phyloP scores from a whole-genome alignment of 2,329 filamentous ascomycete species.

The Talaromyces sp. region DNA sequence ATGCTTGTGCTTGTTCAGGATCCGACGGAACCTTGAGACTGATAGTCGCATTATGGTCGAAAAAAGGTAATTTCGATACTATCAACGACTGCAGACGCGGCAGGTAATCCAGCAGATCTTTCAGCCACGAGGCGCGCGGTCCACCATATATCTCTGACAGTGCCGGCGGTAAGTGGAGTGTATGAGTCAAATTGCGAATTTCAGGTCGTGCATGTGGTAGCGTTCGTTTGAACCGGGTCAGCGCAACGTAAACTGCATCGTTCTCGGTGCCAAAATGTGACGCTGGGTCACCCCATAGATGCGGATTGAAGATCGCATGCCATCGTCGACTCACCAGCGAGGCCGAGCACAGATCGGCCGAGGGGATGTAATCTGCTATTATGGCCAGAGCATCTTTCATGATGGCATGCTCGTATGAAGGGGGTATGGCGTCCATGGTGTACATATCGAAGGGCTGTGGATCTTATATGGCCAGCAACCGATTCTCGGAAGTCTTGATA shows the following conservation, averaged over 20 bases:
- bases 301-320: conserved; percentile 58
- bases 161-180: conserved; percentile 60
- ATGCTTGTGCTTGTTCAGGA: conserved; percentile 12
- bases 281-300: conserved; percentile 62
- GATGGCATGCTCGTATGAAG: conserved; percentile 60
- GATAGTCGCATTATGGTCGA: conserved; percentile 59
- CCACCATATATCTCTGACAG: conserved; percentile 62
- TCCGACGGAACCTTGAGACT: conserved; percentile 43
- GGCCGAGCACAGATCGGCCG: conserved; percentile 56
- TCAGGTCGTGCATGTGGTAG: conserved; percentile 54
- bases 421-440: conserved; percentile 57
- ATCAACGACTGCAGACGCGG: conserved; percentile 60
- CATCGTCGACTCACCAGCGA: conserved; percentile 58
- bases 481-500: background rate
- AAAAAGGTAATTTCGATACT: conserved; percentile 60
- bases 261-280: conserved; percentile 62
- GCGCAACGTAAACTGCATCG: conserved; percentile 60
- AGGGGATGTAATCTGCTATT: conserved; percentile 57
- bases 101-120: conserved; percentile 58
- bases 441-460: background rate
- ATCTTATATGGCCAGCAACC: background rate
- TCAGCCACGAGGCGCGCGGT: conserved; percentile 59
- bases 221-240: conserved; percentile 59
- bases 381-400: conserved; percentile 56
- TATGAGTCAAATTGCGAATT: conserved; percentile 59